These are phyloP conservation scores for Bruguiera parviflora DNA, from an alignment of 345 rosid species.

Conservation along the genomic window DNA sequence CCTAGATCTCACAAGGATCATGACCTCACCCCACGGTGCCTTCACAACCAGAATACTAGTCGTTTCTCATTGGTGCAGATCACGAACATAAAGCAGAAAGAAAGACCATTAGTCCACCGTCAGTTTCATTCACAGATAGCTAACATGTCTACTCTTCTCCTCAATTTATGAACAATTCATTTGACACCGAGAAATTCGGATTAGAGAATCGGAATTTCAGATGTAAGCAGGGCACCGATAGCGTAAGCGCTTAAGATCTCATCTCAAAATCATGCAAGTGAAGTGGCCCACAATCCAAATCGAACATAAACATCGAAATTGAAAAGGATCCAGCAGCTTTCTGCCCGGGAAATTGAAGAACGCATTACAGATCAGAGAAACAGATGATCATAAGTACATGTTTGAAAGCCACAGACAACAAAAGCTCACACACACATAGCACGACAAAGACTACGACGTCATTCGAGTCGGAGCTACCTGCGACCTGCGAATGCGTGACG, in stretches of 20 bases:
- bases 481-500: not conserved
- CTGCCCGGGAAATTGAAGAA: not conserved
- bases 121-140: no score
- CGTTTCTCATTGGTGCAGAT: no score
- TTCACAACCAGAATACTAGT: no score
- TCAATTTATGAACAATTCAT: no score
- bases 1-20: no score
- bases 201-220: not conserved
- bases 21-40: no score
- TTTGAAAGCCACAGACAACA: not conserved
- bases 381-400: not conserved
- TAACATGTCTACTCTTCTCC: no score
- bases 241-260: not conserved
- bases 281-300: not conserved
- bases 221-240: not conserved
- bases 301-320: not conserved
- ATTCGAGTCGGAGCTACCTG: not conserved
- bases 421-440: not conserved
- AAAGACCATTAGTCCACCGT: no score
- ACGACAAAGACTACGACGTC: not conserved
- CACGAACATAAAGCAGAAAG: no score
- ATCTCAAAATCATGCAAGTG: conserved; percentile 1
- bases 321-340: not conserved
- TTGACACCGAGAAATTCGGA: no score
- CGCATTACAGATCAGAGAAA: conserved; percentile 1